Evolutionary conservation across 192 early-diverging fungal genomes (phyloP).

Genomic region (Phlyctochytrium arcticum): DNA sequence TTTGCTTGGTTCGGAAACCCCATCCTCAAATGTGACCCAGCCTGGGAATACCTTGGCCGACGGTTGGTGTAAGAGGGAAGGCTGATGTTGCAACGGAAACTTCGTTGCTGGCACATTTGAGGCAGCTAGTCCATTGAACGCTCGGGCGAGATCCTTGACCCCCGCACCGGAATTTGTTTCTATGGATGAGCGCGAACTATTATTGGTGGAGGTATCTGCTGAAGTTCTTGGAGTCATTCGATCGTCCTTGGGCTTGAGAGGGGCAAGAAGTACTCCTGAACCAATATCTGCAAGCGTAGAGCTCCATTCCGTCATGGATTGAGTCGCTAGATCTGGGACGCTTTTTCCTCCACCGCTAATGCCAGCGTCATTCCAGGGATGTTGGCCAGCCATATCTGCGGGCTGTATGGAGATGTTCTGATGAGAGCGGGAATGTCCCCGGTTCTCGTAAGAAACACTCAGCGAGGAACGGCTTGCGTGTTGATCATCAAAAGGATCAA

Average conservation of each 20-base stretch:
- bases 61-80: background rate
- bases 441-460: background rate
- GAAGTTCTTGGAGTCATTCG: background rate
- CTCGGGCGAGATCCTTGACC: conserved; percentile 9
- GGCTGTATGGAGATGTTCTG: too few relatives aligned
- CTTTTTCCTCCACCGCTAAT: background rate
- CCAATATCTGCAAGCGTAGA: background rate
- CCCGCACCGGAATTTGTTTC: background rate
- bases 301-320: background rate
- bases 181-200: background rate
- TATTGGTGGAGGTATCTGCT: background rate
- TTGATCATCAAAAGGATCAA: background rate
- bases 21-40: conserved; percentile 24
- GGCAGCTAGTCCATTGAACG: background rate
- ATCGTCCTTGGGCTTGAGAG: background rate
- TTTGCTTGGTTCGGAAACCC: background rate
- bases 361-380: background rate
- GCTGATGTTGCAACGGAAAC: too few relatives aligned
- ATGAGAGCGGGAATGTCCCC: too few relatives aligned
- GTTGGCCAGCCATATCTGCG: too few relatives aligned
- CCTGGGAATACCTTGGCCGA: conserved; percentile 11
- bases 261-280: background rate
- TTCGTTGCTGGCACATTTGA: background rate
- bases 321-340: background rate
- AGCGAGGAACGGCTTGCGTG: background rate